A percentile compares a stretch with the other conserved stretches of the same genome.
Evolutionary conservation across 176 grass and related monocot species (phyloP).

Genomic region (Paspalum notatum): DNA sequence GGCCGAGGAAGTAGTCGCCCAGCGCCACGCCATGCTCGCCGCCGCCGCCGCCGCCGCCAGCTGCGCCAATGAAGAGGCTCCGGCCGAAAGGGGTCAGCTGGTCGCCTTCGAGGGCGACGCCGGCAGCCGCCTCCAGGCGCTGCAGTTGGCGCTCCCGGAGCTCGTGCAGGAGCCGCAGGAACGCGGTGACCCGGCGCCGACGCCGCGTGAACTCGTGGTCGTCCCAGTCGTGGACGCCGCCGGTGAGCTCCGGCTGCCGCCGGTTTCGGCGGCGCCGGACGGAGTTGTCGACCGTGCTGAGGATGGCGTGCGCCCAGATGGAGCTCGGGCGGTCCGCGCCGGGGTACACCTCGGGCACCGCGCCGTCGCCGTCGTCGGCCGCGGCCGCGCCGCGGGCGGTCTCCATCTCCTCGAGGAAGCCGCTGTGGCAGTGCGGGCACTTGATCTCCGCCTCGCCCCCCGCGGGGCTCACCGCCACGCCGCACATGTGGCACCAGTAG

Average conservation of each 20-base stretch:
- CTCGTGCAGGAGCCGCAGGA: conserved; percentile 57
- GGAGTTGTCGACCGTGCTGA: conserved; percentile 54
- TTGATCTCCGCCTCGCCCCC: conserved; percentile 60
- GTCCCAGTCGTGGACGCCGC: conserved; percentile 28
- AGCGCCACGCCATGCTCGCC: conserved; percentile 52
- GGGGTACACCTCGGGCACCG: conserved; percentile 16
- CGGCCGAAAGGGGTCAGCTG: conserved; percentile 36
- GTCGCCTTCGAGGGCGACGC: conserved; percentile 35
- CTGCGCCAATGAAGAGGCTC: conserved; percentile 23
- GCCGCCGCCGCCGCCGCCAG: conserved; percentile 24
- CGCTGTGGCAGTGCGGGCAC: conserved; percentile 77
- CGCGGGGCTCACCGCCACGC: conserved; percentile 58
- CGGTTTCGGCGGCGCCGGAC: conserved; percentile 47
- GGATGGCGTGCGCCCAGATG: conserved; percentile 63
- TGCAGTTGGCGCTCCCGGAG: conserved; percentile 56
- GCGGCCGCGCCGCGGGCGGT: conserved; percentile 43
- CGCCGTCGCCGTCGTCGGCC: neutral
- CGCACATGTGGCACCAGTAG: conserved; percentile 91
- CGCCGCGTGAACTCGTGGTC: conserved; percentile 38
- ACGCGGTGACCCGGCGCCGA: conserved; percentile 49
- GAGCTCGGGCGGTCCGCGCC: conserved; percentile 45
- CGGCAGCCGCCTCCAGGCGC: conserved; percentile 41
- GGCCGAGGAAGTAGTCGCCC: conserved; percentile 69
- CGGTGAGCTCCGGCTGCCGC: conserved; percentile 21
- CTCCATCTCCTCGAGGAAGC: conserved; percentile 91